phyloP scores from a whole-genome alignment of 805 yeast genomes.

The Zygosaccharomyces lentus region DNA sequence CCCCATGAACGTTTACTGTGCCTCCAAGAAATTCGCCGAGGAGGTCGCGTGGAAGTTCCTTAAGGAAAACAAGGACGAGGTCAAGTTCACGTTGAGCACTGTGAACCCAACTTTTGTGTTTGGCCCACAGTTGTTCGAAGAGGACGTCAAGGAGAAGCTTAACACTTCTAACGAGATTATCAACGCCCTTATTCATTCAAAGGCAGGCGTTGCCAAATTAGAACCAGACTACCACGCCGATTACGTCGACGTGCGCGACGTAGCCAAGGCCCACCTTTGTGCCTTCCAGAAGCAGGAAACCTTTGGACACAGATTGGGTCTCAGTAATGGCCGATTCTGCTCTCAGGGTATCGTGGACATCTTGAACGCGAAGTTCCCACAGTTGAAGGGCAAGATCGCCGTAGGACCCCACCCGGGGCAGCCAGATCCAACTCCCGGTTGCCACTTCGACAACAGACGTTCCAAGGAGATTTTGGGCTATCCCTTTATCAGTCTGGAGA shows the following conservation, averaged over 20 bases:
- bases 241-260: slow-evolving; percentile 57
- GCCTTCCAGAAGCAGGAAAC: slow-evolving; percentile 42
- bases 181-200: slow-evolving; percentile 36
- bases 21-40: slow-evolving; percentile 52
- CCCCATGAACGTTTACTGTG: slow-evolving; percentile 34
- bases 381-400: slow-evolving; percentile 40
- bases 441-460: slow-evolving; percentile 15
- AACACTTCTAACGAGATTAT: slow-evolving; percentile 35
- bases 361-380: slow-evolving; percentile 40
- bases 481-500: slow-evolving; percentile 18
- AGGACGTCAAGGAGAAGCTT: slow-evolving; percentile 31
- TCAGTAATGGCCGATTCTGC: slow-evolving; percentile 26
- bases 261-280: slow-evolving; percentile 51
- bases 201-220: slow-evolving; percentile 20
- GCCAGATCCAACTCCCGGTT: slow-evolving; percentile 11
- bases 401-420: slow-evolving; percentile 7
- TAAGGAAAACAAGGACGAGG: slow-evolving; percentile 30
- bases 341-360: slow-evolving; percentile 30
- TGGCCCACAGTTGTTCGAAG: slow-evolving; percentile 48
- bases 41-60: slow-evolving; percentile 49
- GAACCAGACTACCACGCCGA: slow-evolving; percentile 23
- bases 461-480: slow-evolving; percentile 25
- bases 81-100: slow-evolving; percentile 37
- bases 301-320: slow-evolving; percentile 36
- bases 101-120: slow-evolving; percentile 43